Percentiles rank a stretch among this genome's conserved stretches.
Evolutionary conservation across 768 basidiomycete species (phyloP).

Genomic region (Trametes villosa): DNA sequence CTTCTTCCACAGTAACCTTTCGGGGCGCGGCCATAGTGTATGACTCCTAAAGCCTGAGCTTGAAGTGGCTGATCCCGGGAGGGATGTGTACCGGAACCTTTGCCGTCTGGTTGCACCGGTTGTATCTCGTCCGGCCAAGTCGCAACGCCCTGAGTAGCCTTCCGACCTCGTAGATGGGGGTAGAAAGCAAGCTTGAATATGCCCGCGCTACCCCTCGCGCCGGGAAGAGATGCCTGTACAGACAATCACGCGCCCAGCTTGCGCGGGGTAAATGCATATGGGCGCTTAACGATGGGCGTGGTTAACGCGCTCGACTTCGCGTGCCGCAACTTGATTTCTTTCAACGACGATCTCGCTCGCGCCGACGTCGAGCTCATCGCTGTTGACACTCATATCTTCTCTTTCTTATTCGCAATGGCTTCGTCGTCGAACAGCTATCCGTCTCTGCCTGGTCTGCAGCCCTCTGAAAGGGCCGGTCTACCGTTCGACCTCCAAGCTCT

Average conservation of each 20-base stretch:
- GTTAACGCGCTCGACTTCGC: too few species aligned
- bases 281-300: too few species aligned
- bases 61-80: too few species aligned
- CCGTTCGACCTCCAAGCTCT: constrained; percentile 42
- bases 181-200: not conserved
- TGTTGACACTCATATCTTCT: not conserved
- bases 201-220: too few species aligned
- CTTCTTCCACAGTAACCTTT: constrained; percentile 37
- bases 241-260: not conserved
- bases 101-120: too few species aligned
- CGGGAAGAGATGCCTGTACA: not conserved
- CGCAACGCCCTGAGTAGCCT: not conserved
- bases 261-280: too few species aligned
- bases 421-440: constrained; percentile 9
- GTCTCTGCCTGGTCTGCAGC: constrained; percentile 2
- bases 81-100: too few species aligned
- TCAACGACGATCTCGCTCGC: not conserved
- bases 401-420: not conserved
- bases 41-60: not conserved
- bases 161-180: not conserved
- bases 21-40: constrained; percentile 18
- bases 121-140: too few species aligned
- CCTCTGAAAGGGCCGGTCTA: constrained; percentile 8
- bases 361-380: not conserved
- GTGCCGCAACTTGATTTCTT: too few species aligned